Evolutionary conservation across 495 filamentous ascomycete genomes (phyloP).

Genomic region (Lepidopterella palustris): DNA sequence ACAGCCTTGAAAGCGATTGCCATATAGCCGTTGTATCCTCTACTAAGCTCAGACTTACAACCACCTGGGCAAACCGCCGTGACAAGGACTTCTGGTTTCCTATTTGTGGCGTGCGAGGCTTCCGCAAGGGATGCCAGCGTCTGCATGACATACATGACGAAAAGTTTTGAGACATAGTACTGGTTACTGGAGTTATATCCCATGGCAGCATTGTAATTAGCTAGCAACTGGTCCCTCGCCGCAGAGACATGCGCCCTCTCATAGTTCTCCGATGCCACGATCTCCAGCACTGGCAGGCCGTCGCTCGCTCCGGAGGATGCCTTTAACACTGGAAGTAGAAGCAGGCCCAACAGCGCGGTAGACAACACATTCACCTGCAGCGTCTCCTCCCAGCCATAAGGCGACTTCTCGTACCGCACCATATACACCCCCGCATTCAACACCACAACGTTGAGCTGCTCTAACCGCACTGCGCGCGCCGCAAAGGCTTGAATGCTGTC

Average conservation of each 20-base stretch:
- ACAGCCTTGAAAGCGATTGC: background rate
- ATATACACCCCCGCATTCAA: conserved; percentile 40
- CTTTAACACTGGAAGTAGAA: conserved; percentile 23
- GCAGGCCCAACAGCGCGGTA: conserved; percentile 11
- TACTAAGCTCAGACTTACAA: conserved; percentile 11
- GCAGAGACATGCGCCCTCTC: background rate
- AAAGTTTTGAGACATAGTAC: conserved; percentile 17
- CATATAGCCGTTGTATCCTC: conserved; percentile 14
- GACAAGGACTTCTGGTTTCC: conserved; percentile 15
- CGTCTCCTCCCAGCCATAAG: conserved; percentile 20
- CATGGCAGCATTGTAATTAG: conserved; percentile 14
- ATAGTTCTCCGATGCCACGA: conserved; percentile 21
- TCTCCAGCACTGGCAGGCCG: conserved; percentile 19
- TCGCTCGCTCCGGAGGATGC: conserved; percentile 2
- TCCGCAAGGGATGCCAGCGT: background rate
- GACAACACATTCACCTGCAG: conserved; percentile 23
- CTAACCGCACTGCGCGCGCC: conserved; percentile 28
- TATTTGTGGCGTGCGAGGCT: background rate
- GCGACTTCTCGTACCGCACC: conserved; percentile 4
- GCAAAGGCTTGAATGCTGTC: conserved; percentile 39
- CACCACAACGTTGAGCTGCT: conserved; percentile 38
- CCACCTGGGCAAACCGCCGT: conserved; percentile 21
- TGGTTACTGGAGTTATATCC: conserved; percentile 5
- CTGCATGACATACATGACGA: conserved; percentile 17
- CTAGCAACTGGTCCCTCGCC: conserved; percentile 3